Evolutionary conservation across 169 alveolate genomes (phyloP), one percentile per base, ranked within the genome.

Genomic region (Cryptosporidium canis): DNA sequence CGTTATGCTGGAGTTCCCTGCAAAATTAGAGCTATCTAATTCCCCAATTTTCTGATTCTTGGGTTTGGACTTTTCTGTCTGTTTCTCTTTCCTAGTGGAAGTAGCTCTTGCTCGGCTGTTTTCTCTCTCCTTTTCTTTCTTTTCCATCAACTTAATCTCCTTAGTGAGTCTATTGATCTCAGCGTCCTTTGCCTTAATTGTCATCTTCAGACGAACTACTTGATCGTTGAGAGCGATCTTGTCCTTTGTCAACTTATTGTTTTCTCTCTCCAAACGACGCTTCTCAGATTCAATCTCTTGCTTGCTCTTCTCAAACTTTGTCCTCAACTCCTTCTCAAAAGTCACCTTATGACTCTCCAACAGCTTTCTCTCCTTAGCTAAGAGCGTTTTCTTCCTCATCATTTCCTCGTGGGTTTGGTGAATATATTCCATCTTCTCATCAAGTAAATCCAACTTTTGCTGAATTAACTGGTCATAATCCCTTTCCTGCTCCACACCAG

Each of bases 361-460:
- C 29, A 33, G 68, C 27, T 77, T 77, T 27, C 44, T 55, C 37
- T 77, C 87, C 18, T 39, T 77, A 39, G 21, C 58, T 21, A 77
- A 11, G 3, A 58, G 24, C 18, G 55, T 58, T 39, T 77, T 77
- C 24, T 77, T 77, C 24, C 41, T 77, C 8, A 77, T 31, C 63
- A 77, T 39, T 35, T 77, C 87, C 39, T 77, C 66, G 24, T 77
- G 87, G 5, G 87, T 61, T 24, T 77, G 53, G 24, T 77, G 70
- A 12, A 77, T 61, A 77, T 61, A 61, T 24, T 77, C 87, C 68
- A 77, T 77, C 39, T 77, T 55, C 45, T 77, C 64, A 18, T 77
- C 87, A 5, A 77, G 48, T 21, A 77, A 18, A 58, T 61, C 64
- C 35, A 77, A 45, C 55, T 77, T 77, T 55, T 77, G 56, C n/a